Evolutionary conservation across 495 filamentous ascomycete species (phyloP), one percentile per base, ranked within the genome.

Genomic region (Lindgomyces ingoldianus): DNA sequence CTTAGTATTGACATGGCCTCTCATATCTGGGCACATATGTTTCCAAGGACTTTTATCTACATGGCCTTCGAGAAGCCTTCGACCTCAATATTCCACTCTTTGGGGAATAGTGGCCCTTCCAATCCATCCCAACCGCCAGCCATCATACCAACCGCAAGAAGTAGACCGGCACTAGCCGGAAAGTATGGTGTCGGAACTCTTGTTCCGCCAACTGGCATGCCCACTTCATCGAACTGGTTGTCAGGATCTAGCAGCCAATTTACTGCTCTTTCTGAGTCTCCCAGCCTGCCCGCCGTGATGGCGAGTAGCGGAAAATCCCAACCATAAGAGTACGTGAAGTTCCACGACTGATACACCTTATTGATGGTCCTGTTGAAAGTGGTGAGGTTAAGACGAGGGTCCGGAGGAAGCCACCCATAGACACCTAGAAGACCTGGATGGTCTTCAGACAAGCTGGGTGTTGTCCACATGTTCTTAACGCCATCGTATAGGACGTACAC

Each of bases 101-200:
- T 47, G 0, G 81, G 81, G 48, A 79, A 82, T 44, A 80, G 73
- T 54, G 50, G 55, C 19, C 52, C 6, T 77, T 81, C 42, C 71
- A 75, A 21, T 68, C 69, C 63, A 25, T 66, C 63, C 63, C 63
- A 66, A 3, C 63, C 82, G 56, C 81, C 81, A 6, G 80, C 79
- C 78, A 85, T 80, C 81, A 84, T 83, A 6, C 77, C 81, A 57
- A 80, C 74, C 3, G 81, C 82, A 10, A 81, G 48, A 53, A 86
- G 54, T 51, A 84, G 73, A 18, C 75, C 74, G 12, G 77, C 76
- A 39, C 74, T 75, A 19, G 77, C 77, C 1, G 83, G 83, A 41
- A 85, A 82, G 70, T 84, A 85, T 9, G 82, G 81, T 27, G 83
- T 84, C 27, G 83, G 76, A 25, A 84, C 81, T 30, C 79, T 72